Evolutionary conservation across 768 basidiomycete genomes (phyloP).

Genomic region (Lactarius pseudohatsudake): DNA sequence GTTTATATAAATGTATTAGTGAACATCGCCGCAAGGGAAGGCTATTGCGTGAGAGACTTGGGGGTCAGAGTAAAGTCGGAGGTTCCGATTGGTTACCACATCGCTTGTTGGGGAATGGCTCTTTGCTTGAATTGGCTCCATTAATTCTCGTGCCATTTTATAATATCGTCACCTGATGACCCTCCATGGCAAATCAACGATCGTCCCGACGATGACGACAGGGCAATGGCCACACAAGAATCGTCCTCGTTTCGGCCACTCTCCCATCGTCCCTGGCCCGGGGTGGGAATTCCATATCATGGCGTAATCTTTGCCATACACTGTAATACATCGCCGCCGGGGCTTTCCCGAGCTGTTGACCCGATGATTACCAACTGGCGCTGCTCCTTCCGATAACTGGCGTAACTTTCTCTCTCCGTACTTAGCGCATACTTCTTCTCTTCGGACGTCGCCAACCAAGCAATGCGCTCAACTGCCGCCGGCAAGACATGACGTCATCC

Average conservation of each 20-base stretch:
- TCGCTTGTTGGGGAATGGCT: conserved; percentile 4
- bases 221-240: background rate
- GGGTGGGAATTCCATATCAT: background rate
- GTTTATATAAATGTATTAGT: background rate
- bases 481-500: background rate
- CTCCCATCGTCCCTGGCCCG: background rate
- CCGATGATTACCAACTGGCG: background rate
- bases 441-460: background rate
- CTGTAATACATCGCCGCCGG: background rate
- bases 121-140: too few species aligned
- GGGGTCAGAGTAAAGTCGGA: background rate
- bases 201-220: background rate
- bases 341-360: background rate
- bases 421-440: background rate
- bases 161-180: background rate
- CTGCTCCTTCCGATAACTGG: background rate
- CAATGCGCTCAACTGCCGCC: too few species aligned
- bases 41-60: conserved; percentile 14
- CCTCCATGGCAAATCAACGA: background rate
- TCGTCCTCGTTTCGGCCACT: background rate
- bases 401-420: too few species aligned
- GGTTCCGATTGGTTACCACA: conserved; percentile 25
- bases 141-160: conserved; percentile 14
- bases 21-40: background rate
- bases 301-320: background rate